Percentiles rank a stretch among this genome's conserved stretches.
phyloP scores from a whole-genome alignment of 1,284 basidiomycete species.

The Kwoniella shivajii region DNA sequence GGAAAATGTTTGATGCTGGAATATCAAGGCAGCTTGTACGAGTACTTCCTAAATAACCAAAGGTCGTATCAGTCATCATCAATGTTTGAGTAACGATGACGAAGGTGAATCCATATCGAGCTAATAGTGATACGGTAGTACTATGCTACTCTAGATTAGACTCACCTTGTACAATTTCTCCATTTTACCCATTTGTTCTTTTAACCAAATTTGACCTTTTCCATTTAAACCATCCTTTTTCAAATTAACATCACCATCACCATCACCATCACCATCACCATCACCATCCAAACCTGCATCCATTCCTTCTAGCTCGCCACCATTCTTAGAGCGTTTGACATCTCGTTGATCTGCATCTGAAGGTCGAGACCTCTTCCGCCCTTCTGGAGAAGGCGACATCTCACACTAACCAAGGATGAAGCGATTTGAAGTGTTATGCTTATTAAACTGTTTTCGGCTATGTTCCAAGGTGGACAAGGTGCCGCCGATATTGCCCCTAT shows the following conservation, averaged over 20 bases:
- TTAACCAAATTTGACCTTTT: conserved; percentile 1
- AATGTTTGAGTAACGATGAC: no score
- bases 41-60: conserved; percentile 37
- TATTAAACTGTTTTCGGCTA: no score
- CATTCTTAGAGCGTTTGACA: conserved; percentile 10
- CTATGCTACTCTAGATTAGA: no score
- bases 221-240: neutral
- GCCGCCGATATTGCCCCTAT: no score
- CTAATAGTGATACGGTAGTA: no score
- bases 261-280: neutral
- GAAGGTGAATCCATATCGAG: no score
- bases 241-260: neutral
- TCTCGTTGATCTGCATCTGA: conserved; percentile 10
- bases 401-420: neutral
- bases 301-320: neutral
- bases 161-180: conserved; percentile 21
- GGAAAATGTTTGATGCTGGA: conserved; percentile 32
- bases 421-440: no score
- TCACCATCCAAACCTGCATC: neutral
- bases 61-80: no score
- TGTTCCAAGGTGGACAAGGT: no score
- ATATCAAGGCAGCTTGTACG: conserved; percentile 32
- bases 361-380: conserved; percentile 6
- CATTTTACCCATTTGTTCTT: conserved; percentile 15
- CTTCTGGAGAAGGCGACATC: conserved; percentile 2